Evolutionary conservation across 2,329 filamentous ascomycete genomes (phyloP).

Genomic region (Ciborinia camelliae): DNA sequence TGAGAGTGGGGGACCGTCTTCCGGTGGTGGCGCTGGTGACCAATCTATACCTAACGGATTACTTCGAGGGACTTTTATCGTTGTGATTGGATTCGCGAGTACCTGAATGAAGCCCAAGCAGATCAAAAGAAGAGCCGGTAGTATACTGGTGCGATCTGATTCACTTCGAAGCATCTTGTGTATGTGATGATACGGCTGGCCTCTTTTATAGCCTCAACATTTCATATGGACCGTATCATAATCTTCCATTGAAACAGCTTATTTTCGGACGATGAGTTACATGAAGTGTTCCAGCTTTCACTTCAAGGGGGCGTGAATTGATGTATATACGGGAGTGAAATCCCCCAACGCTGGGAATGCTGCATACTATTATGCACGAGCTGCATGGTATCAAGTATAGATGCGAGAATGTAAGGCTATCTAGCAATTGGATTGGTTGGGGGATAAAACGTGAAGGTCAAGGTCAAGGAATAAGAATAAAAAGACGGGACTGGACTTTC

Average conservation of each 20-base stretch:
- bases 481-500: too few relatives aligned
- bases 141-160: not conserved
- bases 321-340: slow-evolving; percentile 16
- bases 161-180: slow-evolving; percentile 19
- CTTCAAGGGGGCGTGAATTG: slow-evolving; percentile 6
- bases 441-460: not conserved
- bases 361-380: slow-evolving; percentile 14
- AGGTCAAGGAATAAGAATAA: not conserved
- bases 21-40: slow-evolving; percentile 55
- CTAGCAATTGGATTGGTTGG: not conserved
- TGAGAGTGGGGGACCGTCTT: slow-evolving; percentile 59
- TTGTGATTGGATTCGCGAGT: not conserved
- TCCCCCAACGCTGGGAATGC: not conserved
- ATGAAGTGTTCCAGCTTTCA: slow-evolving; percentile 15
- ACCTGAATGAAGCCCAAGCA: not conserved
- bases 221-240: not conserved
- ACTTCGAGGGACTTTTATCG: not conserved
- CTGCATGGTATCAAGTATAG: not conserved
- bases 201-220: slow-evolving; percentile 15
- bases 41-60: slow-evolving; percentile 44
- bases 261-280: not conserved
- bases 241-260: slow-evolving; percentile 12
- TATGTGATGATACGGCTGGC: slow-evolving; percentile 6
- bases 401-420: not conserved
- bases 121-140: slow-evolving; percentile 1